Percentiles rank a stretch among this genome's conserved stretches.
These are phyloP conservation scores for Cubamyces sp. DNA, from an alignment of 768 basidiomycete species.

Conservation along the genomic window DNA sequence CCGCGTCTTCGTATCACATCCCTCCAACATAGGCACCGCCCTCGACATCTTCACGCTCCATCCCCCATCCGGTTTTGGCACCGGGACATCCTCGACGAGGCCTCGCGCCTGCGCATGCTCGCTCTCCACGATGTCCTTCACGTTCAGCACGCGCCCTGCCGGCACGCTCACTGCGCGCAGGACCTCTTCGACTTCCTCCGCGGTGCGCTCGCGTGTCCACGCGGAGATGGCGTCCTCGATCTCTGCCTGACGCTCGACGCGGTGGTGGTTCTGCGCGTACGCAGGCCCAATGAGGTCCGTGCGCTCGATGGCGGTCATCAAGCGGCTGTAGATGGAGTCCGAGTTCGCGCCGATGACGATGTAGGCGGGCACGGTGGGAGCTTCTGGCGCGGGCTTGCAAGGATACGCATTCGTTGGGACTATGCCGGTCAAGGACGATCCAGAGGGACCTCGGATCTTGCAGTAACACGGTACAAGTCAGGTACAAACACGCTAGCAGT, in stretches of 20 bases:
- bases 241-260: slow-evolving; percentile 46
- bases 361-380: slow-evolving; percentile 51
- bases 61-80: slow-evolving; percentile 42
- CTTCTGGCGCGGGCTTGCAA: slow-evolving; percentile 52
- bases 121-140: slow-evolving; percentile 63
- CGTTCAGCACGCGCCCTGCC: slow-evolving; percentile 63
- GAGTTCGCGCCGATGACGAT: slow-evolving; percentile 77
- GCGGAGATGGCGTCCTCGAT: slow-evolving; percentile 66
- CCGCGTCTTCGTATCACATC: slow-evolving; percentile 56
- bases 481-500: background rate
- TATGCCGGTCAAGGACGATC: slow-evolving; percentile 75
- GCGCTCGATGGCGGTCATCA: slow-evolving; percentile 65
- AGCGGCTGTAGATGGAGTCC: slow-evolving; percentile 67
- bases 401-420: slow-evolving; percentile 79
- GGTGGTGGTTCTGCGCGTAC: slow-evolving; percentile 49
- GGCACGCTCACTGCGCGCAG: slow-evolving; percentile 62
- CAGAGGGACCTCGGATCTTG: slow-evolving; percentile 71
- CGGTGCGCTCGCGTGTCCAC: slow-evolving; percentile 57
- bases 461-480: background rate
- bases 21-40: slow-evolving; percentile 66
- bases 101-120: slow-evolving; percentile 61
- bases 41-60: slow-evolving; percentile 73
- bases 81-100: slow-evolving; percentile 61
- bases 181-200: slow-evolving; percentile 54
- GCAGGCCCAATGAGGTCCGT: slow-evolving; percentile 59